A percentile compares a stretch with the other conserved stretches of the same genome.
phyloP scores from a whole-genome alignment of 495 filamentous ascomycete genomes.

The Cercophora samala region DNA sequence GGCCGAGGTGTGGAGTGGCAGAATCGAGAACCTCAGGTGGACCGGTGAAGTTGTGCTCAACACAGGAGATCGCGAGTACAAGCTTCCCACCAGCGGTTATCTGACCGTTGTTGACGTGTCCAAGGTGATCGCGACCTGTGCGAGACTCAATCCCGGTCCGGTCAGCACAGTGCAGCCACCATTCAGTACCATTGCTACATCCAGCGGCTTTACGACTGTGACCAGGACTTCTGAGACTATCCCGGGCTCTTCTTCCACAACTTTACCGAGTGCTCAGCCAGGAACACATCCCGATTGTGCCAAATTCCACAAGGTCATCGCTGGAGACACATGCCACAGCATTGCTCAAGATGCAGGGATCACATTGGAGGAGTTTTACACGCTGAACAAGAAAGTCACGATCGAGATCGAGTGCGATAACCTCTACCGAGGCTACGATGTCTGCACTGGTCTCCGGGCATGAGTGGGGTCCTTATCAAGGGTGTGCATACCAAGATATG shows the following conservation, averaged over 20 bases:
- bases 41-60: not conserved
- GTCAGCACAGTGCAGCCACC: too few relatives aligned
- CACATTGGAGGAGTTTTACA: not conserved
- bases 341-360: not conserved
- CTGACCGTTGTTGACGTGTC: not conserved
- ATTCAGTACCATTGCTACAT: not conserved
- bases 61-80: not conserved
- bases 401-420: not conserved
- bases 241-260: not conserved
- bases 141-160: not conserved
- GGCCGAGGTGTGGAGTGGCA: not conserved
- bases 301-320: not conserved
- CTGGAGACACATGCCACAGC: not conserved
- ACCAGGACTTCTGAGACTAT: not conserved
- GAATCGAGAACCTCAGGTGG: not conserved
- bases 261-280: not conserved
- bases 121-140: not conserved
- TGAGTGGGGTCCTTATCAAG: not conserved
- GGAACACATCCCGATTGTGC: not conserved
- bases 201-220: not conserved
- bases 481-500: too few relatives aligned
- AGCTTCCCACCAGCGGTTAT: not conserved
- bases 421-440: not conserved
- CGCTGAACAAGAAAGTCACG: not conserved
- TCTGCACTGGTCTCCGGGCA: not conserved